Conservation (phyloP, 2,329 filamentous ascomycete genomes). For the Drechslerella stenobrocha region DNA sequence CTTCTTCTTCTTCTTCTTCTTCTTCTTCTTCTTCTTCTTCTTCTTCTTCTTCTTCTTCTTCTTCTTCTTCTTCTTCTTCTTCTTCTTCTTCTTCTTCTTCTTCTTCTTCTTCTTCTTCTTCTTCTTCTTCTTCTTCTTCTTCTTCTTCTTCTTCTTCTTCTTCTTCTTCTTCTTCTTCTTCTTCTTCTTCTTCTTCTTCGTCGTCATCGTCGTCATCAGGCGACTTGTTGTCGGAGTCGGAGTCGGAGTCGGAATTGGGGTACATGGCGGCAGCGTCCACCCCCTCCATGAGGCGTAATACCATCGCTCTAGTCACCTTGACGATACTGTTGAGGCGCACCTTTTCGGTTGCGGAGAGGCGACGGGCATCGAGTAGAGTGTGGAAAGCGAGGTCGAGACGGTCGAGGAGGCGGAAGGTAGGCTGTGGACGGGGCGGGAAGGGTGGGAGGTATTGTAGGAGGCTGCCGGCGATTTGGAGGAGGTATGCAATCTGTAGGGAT, state of each 20-base stretch:
- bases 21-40: too few relatives aligned
- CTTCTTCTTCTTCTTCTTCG: too few relatives aligned
- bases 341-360: constrained; percentile 38
- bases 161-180: too few relatives aligned
- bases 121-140: too few relatives aligned
- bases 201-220: constrained; percentile 18
- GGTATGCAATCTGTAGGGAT: constrained; percentile 38
- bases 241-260: background rate
- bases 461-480: constrained; percentile 33
- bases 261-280: constrained; percentile 17
- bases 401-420: constrained; percentile 41
- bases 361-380: constrained; percentile 24
- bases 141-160: too few relatives aligned
- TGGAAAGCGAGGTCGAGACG: constrained; percentile 47
- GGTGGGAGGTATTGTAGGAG: constrained; percentile 41
- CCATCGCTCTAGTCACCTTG: constrained; percentile 41
- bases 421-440: constrained; percentile 32
- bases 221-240: too few relatives aligned
- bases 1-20: too few relatives aligned
- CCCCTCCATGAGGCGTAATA: constrained; percentile 42
- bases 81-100: too few relatives aligned
- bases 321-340: constrained; percentile 42
- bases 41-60: too few relatives aligned
- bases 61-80: too few relatives aligned
- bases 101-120: too few relatives aligned